Percentiles rank a stretch among this genome's conserved stretches.
These are phyloP conservation scores for Nectriaceae sp. DNA, from an alignment of 2,329 filamentous ascomycete species.

Conservation along the genomic window DNA sequence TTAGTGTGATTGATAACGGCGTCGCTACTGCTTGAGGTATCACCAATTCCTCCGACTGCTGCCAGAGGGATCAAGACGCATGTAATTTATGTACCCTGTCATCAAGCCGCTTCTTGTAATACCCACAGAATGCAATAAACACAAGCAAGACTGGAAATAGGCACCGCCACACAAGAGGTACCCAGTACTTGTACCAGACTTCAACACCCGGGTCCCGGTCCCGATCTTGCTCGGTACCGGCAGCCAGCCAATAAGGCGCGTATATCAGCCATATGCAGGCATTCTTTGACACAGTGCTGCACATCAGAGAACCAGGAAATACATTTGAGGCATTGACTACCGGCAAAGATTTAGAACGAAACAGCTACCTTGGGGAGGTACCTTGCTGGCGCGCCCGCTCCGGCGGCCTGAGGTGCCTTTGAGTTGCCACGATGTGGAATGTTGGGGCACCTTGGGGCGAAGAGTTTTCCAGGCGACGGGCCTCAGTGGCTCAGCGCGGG, in stretches of 20 bases:
- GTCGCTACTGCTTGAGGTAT: too few relatives aligned
- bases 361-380: slow-evolving; percentile 1
- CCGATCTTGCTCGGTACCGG: slow-evolving; percentile 12
- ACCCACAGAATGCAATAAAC: slow-evolving; percentile 7
- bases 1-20: too few relatives aligned
- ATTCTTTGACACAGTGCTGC: slow-evolving; percentile 26
- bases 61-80: too few relatives aligned
- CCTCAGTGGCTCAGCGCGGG: slow-evolving; percentile 28
- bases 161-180: slow-evolving; percentile 20
- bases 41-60: too few relatives aligned
- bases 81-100: slow-evolving; percentile 14
- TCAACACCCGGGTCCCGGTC: slow-evolving; percentile 17
- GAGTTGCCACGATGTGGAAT: slow-evolving; percentile 32
- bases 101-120: slow-evolving; percentile 2
- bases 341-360: neutral
- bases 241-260: slow-evolving; percentile 17
- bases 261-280: slow-evolving; percentile 11
- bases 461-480: slow-evolving; percentile 28
- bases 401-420: slow-evolving; percentile 18
- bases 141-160: slow-evolving; percentile 14
- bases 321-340: neutral
- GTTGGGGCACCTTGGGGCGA: slow-evolving; percentile 22
- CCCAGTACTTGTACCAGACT: neutral
- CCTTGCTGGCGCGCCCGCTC: slow-evolving; percentile 25
- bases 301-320: neutral